Evolutionary conservation across 169 alveolate genomes (phyloP).

Genomic region (Plasmodium cynomolgi): DNA sequence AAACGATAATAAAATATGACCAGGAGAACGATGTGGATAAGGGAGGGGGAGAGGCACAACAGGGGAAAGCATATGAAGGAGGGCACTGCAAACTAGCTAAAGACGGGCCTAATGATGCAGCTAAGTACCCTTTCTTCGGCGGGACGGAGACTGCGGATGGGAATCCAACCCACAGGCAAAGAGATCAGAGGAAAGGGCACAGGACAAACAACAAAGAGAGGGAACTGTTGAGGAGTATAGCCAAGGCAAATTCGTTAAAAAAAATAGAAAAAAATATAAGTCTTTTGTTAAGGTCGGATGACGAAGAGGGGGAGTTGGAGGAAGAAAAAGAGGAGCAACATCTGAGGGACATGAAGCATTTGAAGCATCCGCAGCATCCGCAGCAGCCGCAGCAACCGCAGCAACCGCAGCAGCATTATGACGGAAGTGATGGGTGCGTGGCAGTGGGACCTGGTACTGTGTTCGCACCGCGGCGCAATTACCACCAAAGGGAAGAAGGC

Average conservation of each 20-base stretch:
- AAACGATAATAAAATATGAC: conserved; percentile 59
- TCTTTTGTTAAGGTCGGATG: conserved; percentile 31
- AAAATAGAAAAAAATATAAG: conserved; percentile 64
- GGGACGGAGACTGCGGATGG: not conserved
- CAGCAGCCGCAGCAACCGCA: too few relatives aligned
- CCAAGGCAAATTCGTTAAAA: conserved; percentile 41
- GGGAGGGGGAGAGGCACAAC: not conserved
- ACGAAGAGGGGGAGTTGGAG: conserved; percentile 9
- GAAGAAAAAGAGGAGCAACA: not conserved
- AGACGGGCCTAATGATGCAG: not conserved
- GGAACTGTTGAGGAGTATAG: conserved; percentile 31
- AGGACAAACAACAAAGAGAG: conserved; percentile 1
- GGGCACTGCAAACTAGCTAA: not conserved
- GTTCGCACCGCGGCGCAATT: not conserved
- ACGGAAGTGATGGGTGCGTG: not conserved
- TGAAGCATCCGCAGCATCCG: not conserved
- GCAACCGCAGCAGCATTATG: not conserved
- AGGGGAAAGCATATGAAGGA: not conserved
- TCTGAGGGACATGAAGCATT: not conserved
- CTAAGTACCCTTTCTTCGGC: not conserved
- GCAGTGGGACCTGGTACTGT: not conserved
- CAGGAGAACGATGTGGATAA: not conserved
- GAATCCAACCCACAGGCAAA: not conserved
- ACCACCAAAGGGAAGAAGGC: not conserved
- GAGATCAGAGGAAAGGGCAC: not conserved